Percentiles rank a stretch among this genome's conserved stretches.
Evolutionary conservation across 1,284 basidiomycete genomes (phyloP).

Genomic region (Cryptococcus sp.): DNA sequence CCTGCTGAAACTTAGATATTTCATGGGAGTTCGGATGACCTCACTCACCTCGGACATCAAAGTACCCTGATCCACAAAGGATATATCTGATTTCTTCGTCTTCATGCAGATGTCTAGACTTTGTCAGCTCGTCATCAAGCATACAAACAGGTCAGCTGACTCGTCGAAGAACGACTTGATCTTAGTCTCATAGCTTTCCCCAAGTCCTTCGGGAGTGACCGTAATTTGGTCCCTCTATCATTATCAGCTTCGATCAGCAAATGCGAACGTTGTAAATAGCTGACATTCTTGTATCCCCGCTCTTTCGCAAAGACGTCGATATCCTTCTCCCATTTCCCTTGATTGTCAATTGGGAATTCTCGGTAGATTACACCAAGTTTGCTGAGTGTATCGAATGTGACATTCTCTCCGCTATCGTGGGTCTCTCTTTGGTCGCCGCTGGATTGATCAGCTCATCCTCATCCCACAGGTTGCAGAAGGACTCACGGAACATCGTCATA

Average conservation of each 20-base stretch:
- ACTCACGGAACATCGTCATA: slow-evolving; percentile 61
- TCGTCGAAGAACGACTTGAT: slow-evolving; percentile 75
- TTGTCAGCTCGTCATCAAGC: neutral
- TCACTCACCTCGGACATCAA: slow-evolving; percentile 62
- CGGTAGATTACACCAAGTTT: slow-evolving; percentile 61
- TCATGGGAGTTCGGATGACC: slow-evolving; percentile 28
- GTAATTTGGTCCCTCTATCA: slow-evolving; percentile 62
- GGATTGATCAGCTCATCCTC: neutral
- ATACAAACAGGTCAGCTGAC: slow-evolving; percentile 49
- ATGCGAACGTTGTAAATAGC: slow-evolving; percentile 9
- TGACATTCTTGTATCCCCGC: slow-evolving; percentile 65
- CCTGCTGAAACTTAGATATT: slow-evolving; percentile 1
- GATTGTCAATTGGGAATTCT: slow-evolving; percentile 57
- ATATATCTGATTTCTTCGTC: slow-evolving; percentile 88
- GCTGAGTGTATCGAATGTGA: slow-evolving; percentile 53
- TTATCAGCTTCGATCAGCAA: neutral
- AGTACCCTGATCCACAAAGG: slow-evolving; percentile 73
- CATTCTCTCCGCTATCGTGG: slow-evolving; percentile 62
- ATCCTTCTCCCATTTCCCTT: slow-evolving; percentile 52
- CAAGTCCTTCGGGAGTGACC: slow-evolving; percentile 66
- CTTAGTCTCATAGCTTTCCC: slow-evolving; percentile 71
- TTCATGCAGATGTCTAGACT: slow-evolving; percentile 74
- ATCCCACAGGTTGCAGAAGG: neutral
- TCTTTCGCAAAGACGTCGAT: slow-evolving; percentile 57
- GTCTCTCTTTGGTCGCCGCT: slow-evolving; percentile 68